A percentile compares a stretch with the other conserved stretches of the same genome.
These are phyloP conservation scores for Colletotrichum gigasporum DNA, from an alignment of 2,329 filamentous ascomycete species.

Conservation along the genomic window DNA sequence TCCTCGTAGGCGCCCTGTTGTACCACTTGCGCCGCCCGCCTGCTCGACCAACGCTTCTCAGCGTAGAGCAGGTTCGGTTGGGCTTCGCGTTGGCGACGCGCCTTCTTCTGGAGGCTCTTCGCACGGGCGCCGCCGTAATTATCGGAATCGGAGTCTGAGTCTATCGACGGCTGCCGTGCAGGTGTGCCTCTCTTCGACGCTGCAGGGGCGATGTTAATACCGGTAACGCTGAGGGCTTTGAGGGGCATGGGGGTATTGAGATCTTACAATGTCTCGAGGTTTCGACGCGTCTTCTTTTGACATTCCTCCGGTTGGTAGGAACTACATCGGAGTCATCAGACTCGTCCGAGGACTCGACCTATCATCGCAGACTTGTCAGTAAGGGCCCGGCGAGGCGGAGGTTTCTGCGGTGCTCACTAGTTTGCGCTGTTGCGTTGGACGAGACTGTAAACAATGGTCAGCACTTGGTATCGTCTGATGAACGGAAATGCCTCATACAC, in stretches of 20 bases:
- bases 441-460: conserved; percentile 51
- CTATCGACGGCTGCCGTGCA: conserved; percentile 60
- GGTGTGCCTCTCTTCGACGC: conserved; percentile 71
- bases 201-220: conserved; percentile 39
- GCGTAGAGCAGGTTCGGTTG: conserved; percentile 73
- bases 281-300: conserved; percentile 75
- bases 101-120: conserved; percentile 77
- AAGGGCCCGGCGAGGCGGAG: conserved; percentile 1
- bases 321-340: conserved; percentile 80
- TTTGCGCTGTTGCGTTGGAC: conserved; percentile 66
- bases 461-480: conserved; percentile 18
- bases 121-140: conserved; percentile 82
- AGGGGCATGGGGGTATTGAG: not conserved
- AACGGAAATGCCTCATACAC: conserved; percentile 67
- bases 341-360: conserved; percentile 63
- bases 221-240: not conserved
- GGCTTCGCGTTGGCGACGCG: conserved; percentile 76
- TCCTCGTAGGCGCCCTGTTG: conserved; percentile 72
- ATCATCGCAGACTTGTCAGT: conserved; percentile 32
- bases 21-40: conserved; percentile 81
- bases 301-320: conserved; percentile 64
- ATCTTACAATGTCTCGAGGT: conserved; percentile 70
- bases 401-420: conserved; percentile 53
- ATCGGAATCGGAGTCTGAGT: conserved; percentile 73
- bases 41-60: conserved; percentile 91